These are phyloP conservation scores for Neonothopanus nambi DNA, from an alignment of 1,284 basidiomycete genomes.

Conservation along the genomic window DNA sequence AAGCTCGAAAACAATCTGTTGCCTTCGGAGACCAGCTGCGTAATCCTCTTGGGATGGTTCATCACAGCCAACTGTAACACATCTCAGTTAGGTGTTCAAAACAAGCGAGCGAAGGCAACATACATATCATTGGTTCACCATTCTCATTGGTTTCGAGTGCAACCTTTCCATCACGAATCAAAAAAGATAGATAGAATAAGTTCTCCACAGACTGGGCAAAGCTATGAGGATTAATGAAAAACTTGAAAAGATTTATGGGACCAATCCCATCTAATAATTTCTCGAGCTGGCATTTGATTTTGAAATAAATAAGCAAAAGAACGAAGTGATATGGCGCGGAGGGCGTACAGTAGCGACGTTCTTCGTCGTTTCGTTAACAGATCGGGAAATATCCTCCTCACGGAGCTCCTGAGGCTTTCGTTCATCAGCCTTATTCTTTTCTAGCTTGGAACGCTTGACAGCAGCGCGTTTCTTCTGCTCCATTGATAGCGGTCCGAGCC, in stretches of 20 bases:
- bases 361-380: constrained; percentile 81
- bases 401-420: constrained; percentile 71
- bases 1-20: constrained; percentile 85
- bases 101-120: constrained; percentile 23
- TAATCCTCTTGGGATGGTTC: constrained; percentile 67
- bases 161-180: constrained; percentile 83
- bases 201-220: constrained; percentile 94
- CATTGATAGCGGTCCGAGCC: constrained; percentile 77
- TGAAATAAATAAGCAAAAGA: constrained; percentile 1
- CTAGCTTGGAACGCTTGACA: constrained; percentile 64
- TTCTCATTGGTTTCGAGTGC: constrained; percentile 64
- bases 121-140: constrained; percentile 77
- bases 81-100: neutral
- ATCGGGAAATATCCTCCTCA: constrained; percentile 75
- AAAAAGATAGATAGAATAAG: constrained; percentile 89
- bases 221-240: constrained; percentile 84
- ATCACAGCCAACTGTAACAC: constrained; percentile 55
- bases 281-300: constrained; percentile 45
- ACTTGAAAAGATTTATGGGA: constrained; percentile 76
- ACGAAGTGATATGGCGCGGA: neutral
- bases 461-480: constrained; percentile 71
- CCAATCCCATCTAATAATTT: constrained; percentile 48
- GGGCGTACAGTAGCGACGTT: constrained; percentile 65
- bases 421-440: constrained; percentile 71
- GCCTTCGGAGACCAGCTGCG: constrained; percentile 61